A percentile compares a stretch with the other conserved stretches of the same genome.
Conservation (phyloP, 768 basidiomycete genomes). For the Trametopsis cervina region DNA sequence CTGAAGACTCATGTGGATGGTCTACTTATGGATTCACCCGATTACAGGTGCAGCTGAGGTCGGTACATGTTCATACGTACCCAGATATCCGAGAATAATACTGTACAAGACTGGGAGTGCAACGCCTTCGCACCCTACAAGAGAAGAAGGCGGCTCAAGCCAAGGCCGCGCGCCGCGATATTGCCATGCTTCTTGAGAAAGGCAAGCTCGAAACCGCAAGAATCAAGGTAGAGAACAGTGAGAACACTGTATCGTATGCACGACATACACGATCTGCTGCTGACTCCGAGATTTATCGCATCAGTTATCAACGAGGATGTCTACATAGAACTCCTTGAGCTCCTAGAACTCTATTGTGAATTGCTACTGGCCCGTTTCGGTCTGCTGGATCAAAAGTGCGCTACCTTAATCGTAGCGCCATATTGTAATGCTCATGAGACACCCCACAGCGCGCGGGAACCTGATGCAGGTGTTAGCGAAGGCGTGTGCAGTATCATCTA, state of each 20-base stretch:
- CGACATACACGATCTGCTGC: not conserved
- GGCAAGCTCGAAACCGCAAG: conserved; percentile 80
- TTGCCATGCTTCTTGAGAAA: conserved; percentile 71
- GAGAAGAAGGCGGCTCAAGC: conserved; percentile 91
- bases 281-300: not conserved
- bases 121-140: conserved; percentile 77
- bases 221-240: conserved; percentile 80
- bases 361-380: conserved; percentile 90
- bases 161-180: conserved; percentile 67
- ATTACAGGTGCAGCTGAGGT: conserved; percentile 44
- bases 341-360: conserved; percentile 93
- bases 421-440: not conserved
- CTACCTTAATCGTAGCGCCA: conserved; percentile 5
- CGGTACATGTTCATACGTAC: conserved; percentile 1
- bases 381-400: conserved; percentile 82
- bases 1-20: not conserved
- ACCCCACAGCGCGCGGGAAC: conserved; percentile 57
- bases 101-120: conserved; percentile 63
- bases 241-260: conserved; percentile 23
- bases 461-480: conserved; percentile 82
- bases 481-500: conserved; percentile 85
- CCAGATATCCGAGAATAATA: not conserved
- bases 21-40: not conserved
- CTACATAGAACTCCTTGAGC: conserved; percentile 80
- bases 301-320: conserved; percentile 82